A percentile compares a stretch with the other conserved stretches of the same genome.
These are phyloP conservation scores for Gentiana macrophylla DNA, from an alignment of 257 asterid species.

Conservation along the genomic window DNA sequence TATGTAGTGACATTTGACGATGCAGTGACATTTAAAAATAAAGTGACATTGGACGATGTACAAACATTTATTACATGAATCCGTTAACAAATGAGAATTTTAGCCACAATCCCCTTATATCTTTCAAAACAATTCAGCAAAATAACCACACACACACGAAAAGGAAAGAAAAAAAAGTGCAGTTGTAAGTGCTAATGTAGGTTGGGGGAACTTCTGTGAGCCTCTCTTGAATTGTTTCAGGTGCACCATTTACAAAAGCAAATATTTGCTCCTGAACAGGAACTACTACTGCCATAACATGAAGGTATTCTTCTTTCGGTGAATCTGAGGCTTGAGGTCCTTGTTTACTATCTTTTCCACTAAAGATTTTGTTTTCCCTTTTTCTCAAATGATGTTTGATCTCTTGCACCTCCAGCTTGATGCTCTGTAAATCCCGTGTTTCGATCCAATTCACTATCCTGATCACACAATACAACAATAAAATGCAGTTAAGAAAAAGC, in stretches of 20 bases:
- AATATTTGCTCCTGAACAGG: no score
- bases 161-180: no score
- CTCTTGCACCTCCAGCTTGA: conserved; percentile 28
- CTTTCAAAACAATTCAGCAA: no score
- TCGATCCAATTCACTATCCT: conserved; percentile 41
- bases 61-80: no score
- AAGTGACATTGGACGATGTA: no score
- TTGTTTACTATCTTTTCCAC: conserved; percentile 50
- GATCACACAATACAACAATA: conserved; percentile 13
- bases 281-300: conserved; percentile 38
- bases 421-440: conserved; percentile 27
- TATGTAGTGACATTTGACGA: no score
- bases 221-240: conserved; percentile 96
- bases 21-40: no score
- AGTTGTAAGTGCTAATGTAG: conserved; percentile 61
- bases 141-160: no score
- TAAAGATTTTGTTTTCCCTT: conserved; percentile 35
- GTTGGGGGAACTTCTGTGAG: conserved; percentile 74
- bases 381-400: conserved; percentile 20
- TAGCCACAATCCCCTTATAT: no score
- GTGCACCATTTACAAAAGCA: conserved; percentile 62
- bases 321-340: conserved; percentile 74
- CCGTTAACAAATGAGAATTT: no score
- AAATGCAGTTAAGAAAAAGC: conserved; percentile 2
- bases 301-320: conserved; percentile 85